Conservation (phyloP, 2,329 filamentous ascomycete species). For the Fusarium metavorans region DNA sequence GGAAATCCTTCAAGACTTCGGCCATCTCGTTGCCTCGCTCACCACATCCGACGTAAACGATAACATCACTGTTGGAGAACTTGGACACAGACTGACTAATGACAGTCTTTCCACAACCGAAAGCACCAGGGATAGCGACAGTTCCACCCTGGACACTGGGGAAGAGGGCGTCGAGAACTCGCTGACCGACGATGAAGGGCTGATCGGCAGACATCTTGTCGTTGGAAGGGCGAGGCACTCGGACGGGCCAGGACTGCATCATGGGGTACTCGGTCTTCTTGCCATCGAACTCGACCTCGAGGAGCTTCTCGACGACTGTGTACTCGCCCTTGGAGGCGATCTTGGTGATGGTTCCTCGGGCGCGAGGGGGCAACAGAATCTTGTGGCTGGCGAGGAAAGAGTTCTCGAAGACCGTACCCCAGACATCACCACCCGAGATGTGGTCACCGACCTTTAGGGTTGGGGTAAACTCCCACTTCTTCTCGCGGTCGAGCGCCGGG, state of each 20-base stretch:
- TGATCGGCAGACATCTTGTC: conserved; percentile 92
- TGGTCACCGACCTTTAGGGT: conserved; percentile 95
- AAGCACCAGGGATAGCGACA: conserved; percentile 97
- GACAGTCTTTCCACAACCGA: conserved; percentile 99
- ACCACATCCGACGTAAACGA: conserved; percentile 92
- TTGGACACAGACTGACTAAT: conserved; percentile 99
- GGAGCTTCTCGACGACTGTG: conserved; percentile 91
- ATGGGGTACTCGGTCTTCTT: conserved; percentile 94
- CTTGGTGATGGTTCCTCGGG: conserved; percentile 90
- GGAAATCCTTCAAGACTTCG: conserved; percentile 99
- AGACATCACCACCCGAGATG: conserved; percentile 95
- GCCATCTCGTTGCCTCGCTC: conserved; percentile 99
- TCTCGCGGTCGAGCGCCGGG: conserved; percentile 87
- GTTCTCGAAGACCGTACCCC: conserved; percentile 96
- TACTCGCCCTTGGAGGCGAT: conserved; percentile 92
- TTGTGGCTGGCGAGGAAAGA: conserved; percentile 93
- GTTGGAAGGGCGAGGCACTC: conserved; percentile 90
- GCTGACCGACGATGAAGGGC: conserved; percentile 96
- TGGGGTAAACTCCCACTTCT: conserved; percentile 97
- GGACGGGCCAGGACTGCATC: conserved; percentile 99
- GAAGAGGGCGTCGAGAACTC: conserved; percentile 96
- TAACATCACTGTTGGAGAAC: conserved; percentile 99
- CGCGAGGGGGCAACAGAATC: conserved; percentile 90
- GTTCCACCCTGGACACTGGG: conserved; percentile 97
- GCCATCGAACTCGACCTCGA: conserved; percentile 97